Evolutionary conservation across 2,329 filamentous ascomycete genomes (phyloP).

Genomic region (Aspergillus sp.): DNA sequence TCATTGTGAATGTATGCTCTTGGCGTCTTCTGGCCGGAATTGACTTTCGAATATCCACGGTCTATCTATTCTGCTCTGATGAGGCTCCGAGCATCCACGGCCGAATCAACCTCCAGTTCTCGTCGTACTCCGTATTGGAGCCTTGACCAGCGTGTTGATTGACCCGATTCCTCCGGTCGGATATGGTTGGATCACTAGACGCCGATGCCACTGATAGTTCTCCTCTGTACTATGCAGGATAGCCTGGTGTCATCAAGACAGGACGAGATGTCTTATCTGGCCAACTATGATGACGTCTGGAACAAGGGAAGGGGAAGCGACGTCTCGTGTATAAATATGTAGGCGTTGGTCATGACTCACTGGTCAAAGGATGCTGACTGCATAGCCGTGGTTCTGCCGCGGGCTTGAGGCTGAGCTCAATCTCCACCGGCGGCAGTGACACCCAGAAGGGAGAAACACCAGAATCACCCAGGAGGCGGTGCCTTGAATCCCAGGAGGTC

Average conservation of each 20-base stretch:
- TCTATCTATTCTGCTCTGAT: too few relatives aligned
- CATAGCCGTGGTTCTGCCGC: not conserved
- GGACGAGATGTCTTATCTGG: not conserved
- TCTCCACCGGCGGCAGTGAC: not conserved
- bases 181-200: not conserved
- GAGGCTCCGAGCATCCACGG: not conserved
- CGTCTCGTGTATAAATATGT: not conserved
- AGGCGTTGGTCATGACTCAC: not conserved
- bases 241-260: not conserved
- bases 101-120: not conserved
- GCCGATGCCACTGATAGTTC: too few relatives aligned
- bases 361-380: not conserved
- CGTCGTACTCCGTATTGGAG: not conserved
- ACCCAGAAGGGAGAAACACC: conserved; percentile 6
- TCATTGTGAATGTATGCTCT: too few relatives aligned
- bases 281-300: not conserved
- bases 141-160: not conserved
- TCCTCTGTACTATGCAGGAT: not conserved
- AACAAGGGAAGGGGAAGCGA: not conserved
- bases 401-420: not conserved
- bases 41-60: too few relatives aligned
- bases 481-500: not conserved
- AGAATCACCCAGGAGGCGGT: conserved; percentile 3
- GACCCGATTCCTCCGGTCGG: not conserved
- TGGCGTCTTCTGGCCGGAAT: too few relatives aligned